Conservation (phyloP, 768 basidiomycete species). For the Lactifluus echinatus region DNA sequence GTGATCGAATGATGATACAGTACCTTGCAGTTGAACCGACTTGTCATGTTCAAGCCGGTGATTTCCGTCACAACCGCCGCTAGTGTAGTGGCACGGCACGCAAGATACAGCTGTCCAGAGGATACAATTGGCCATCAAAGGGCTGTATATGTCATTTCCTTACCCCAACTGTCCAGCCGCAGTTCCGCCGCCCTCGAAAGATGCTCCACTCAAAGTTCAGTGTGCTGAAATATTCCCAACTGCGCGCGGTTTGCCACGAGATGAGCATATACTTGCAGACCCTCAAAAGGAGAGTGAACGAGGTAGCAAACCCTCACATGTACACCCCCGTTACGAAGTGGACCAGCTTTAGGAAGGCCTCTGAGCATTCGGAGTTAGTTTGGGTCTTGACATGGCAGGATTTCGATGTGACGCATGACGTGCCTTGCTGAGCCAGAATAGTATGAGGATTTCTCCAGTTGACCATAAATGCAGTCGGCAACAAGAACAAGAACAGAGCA, state of each 20-base stretch:
- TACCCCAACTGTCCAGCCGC: conserved; percentile 1
- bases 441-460: not conserved
- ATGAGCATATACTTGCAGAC: not conserved
- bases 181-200: not conserved
- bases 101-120: conserved; percentile 2
- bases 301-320: not conserved
- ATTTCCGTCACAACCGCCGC: conserved; percentile 3
- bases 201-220: conserved; percentile 14
- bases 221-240: conserved; percentile 11
- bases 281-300: not conserved
- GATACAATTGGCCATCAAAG: not conserved
- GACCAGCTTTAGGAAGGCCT: conserved; percentile 4
- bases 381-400: not conserved
- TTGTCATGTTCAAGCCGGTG: conserved; percentile 9
- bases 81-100: conserved; percentile 8
- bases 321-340: conserved; percentile 8
- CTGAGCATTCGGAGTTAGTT: not conserved
- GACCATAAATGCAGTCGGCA: not conserved
- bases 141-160: too few relatives aligned
- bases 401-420: not conserved
- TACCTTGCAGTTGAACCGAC: conserved; percentile 7
- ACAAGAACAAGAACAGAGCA: not conserved
- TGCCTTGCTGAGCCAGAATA: not conserved
- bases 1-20: not conserved
- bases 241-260: not conserved